Percentiles rank a stretch among this genome's conserved stretches.
Evolutionary conservation across 2,329 filamentous ascomycete species (phyloP).

Genomic region (Clonostachys solani): DNA sequence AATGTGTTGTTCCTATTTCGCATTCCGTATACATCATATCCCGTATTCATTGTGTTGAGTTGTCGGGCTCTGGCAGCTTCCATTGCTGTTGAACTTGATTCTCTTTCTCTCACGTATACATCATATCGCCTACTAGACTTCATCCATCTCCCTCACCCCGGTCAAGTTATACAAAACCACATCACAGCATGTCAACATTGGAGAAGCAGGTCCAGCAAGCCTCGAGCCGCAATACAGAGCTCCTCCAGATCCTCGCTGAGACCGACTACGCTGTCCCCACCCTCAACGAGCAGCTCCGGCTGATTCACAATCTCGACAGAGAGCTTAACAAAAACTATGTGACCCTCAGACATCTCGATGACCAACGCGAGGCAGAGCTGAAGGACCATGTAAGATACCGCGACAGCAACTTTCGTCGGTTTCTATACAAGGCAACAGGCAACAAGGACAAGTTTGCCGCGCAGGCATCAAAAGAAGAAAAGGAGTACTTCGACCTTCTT

Average conservation of each 20-base stretch:
- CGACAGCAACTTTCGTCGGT: conserved; percentile 45
- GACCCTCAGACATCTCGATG: conserved; percentile 30
- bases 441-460: conserved; percentile 32
- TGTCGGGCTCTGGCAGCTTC: too few species aligned
- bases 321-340: conserved; percentile 29
- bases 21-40: too few species aligned
- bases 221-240: conserved; percentile 23
- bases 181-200: too few species aligned
- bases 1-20: too few species aligned
- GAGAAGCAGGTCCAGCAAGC: conserved; percentile 1
- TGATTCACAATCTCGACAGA: conserved; percentile 37
- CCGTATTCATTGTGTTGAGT: too few species aligned
- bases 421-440: conserved; percentile 44
- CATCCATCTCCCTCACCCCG: too few species aligned
- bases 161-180: too few species aligned
- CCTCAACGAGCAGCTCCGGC: conserved; percentile 36
- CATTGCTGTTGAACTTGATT: too few species aligned
- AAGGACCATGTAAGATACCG: conserved; percentile 48
- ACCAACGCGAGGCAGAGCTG: conserved; percentile 37
- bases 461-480: conserved; percentile 41
- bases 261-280: conserved; percentile 43
- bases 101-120: too few species aligned
- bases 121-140: too few species aligned
- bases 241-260: conserved; percentile 39
- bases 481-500: conserved; percentile 48